phyloP scores from a whole-genome alignment of 352 stramenopile species.

The Phytopythium aichiense region DNA sequence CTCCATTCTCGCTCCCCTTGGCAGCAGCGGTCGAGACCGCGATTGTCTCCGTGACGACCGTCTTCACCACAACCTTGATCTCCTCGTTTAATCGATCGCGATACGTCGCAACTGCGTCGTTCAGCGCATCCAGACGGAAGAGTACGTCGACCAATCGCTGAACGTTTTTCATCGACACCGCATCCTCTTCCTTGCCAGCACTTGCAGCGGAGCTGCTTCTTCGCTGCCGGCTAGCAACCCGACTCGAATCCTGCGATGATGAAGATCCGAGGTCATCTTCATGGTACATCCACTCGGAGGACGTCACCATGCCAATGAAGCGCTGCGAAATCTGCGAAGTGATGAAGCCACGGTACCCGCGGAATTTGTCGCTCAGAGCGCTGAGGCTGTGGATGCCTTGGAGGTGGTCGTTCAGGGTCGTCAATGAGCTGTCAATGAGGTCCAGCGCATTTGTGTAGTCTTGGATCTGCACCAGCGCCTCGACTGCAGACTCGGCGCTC shows the following conservation, averaged over 20 bases:
- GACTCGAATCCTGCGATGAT: conserved; percentile 1
- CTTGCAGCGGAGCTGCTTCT: conserved; percentile 10
- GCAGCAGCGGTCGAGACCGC: conserved; percentile 54
- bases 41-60: conserved; percentile 87
- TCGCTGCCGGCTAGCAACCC: neutral
- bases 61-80: conserved; percentile 86
- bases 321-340: conserved; percentile 71
- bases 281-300: conserved; percentile 77
- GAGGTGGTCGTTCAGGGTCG: conserved; percentile 61
- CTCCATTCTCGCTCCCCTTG: conserved; percentile 8
- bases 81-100: conserved; percentile 81
- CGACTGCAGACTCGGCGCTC: conserved; percentile 74
- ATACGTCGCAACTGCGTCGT: conserved; percentile 71
- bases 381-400: conserved; percentile 75
- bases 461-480: conserved; percentile 80
- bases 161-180: conserved; percentile 30
- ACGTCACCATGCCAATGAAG: conserved; percentile 78
- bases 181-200: conserved; percentile 29
- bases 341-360: conserved; percentile 69
- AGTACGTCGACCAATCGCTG: conserved; percentile 63
- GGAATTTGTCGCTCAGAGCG: conserved; percentile 71
- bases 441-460: conserved; percentile 79
- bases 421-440: conserved; percentile 71
- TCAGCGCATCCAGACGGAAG: conserved; percentile 69
- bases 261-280: conserved; percentile 30